phyloP scores from a whole-genome alignment of 257 asterid species.

The Scutellaria galericulata region DNA sequence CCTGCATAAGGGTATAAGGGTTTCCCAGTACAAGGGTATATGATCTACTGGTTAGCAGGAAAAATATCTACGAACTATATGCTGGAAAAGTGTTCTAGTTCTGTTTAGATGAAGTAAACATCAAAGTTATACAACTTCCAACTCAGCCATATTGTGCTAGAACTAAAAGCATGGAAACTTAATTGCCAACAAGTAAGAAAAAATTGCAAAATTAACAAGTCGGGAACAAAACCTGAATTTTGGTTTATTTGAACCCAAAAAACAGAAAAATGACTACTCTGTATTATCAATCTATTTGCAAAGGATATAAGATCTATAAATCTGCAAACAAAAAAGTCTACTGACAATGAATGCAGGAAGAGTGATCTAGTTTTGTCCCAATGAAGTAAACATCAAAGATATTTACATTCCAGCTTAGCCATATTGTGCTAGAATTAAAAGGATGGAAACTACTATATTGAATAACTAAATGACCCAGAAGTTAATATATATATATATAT shows the following conservation, averaged over 20 bases:
- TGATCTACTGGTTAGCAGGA: neutral
- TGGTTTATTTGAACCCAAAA: conserved; percentile 19
- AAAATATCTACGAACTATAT: neutral
- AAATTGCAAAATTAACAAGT: neutral
- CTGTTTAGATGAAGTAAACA: no score
- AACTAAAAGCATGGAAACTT: neutral
- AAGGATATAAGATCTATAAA: no score
- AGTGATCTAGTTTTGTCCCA: neutral
- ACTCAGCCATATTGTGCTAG: neutral
- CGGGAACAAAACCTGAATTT: conserved; percentile 3
- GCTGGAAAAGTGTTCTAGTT: neutral
- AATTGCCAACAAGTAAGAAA: neutral
- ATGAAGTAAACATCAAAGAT: neutral
- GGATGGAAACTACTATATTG: no score
- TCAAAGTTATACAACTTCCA: no score
- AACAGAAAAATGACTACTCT: neutral
- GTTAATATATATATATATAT: no score
- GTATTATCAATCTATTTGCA: neutral
- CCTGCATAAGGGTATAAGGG: no score
- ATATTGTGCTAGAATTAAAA: neutral
- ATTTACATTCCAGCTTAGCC: conserved; percentile 9
- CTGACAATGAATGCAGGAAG: neutral
- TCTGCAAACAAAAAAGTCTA: no score
- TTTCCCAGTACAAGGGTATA: no score
- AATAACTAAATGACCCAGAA: no score